Conservation (phyloP, 2,329 filamentous ascomycete species). For the Tolypocladium inflatum region DNA sequence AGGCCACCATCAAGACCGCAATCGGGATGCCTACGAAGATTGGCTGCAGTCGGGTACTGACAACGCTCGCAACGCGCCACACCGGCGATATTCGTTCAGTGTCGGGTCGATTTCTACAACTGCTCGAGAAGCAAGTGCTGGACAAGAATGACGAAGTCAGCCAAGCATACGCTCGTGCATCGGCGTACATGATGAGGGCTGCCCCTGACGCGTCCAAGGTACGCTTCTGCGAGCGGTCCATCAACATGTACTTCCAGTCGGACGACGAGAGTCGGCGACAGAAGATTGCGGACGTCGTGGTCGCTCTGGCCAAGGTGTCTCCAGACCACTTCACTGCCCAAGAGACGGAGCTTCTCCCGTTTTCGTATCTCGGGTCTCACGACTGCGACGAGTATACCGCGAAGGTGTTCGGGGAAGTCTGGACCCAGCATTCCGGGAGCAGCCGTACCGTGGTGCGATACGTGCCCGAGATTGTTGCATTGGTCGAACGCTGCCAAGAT, state of each 20-base stretch:
- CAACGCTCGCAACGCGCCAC: constrained; percentile 75
- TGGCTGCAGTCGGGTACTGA: constrained; percentile 76
- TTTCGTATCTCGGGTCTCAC: constrained; percentile 80
- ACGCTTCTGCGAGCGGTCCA: constrained; percentile 41
- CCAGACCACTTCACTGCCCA: constrained; percentile 79
- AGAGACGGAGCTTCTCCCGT: constrained; percentile 67
- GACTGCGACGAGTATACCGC: constrained; percentile 73
- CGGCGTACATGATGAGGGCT: constrained; percentile 71
- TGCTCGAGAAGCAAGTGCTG: constrained; percentile 72
- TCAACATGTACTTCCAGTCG: constrained; percentile 68
- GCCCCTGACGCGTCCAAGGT: constrained; percentile 39
- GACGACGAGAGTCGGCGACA: constrained; percentile 69
- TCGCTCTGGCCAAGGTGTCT: constrained; percentile 75
- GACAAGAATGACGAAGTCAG: constrained; percentile 93
- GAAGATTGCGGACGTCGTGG: constrained; percentile 73
- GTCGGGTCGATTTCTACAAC: constrained; percentile 63
- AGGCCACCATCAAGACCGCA: constrained; percentile 72
- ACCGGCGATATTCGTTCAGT: constrained; percentile 65
- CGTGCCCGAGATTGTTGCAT: constrained; percentile 65
- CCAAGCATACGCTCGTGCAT: constrained; percentile 75
- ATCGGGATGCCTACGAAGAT: constrained; percentile 92
- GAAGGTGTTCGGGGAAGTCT: constrained; percentile 74
- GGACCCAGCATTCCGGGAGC: constrained; percentile 85
- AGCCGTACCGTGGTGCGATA: constrained; percentile 75
- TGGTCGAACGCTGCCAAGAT: constrained; percentile 60